Conservation (phyloP, 2,329 filamentous ascomycete genomes). For the Monosporascus sp. region DNA sequence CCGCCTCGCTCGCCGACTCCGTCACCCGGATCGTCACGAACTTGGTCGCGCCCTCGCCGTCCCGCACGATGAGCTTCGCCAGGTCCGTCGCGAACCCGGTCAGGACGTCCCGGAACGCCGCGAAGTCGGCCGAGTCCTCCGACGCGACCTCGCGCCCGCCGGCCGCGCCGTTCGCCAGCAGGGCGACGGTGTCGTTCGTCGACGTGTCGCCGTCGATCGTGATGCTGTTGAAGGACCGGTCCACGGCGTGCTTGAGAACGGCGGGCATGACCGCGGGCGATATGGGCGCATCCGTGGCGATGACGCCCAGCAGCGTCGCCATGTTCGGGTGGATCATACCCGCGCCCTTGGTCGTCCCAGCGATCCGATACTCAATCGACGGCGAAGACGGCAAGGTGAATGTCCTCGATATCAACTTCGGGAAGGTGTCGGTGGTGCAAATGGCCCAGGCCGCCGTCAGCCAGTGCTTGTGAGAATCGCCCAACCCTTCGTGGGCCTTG, state of each 20-base stretch:
- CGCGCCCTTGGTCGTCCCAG: constrained; percentile 94
- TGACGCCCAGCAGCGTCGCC: constrained; percentile 87
- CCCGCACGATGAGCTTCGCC: constrained; percentile 87
- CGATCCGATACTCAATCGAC: constrained; percentile 71
- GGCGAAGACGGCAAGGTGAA: constrained; percentile 82
- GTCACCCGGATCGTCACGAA: constrained; percentile 89
- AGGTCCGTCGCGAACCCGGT: constrained; percentile 77
- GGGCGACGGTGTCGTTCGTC: constrained; percentile 91
- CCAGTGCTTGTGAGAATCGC: constrained; percentile 79
- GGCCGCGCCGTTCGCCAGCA: constrained; percentile 93
- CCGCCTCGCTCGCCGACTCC: constrained; percentile 63
- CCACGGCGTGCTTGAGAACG: constrained; percentile 68
- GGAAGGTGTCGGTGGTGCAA: constrained; percentile 97
- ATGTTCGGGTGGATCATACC: constrained; percentile 99
- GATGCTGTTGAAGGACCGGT: constrained; percentile 91
- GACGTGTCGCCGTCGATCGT: constrained; percentile 96
- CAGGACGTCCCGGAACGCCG: constrained; percentile 65
- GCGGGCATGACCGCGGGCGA: constrained; percentile 59
- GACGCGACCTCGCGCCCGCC: constrained; percentile 61
- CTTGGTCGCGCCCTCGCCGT: constrained; percentile 96
- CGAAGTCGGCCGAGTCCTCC: constrained; percentile 55
- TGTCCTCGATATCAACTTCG: constrained; percentile 81
- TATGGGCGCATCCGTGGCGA: constrained; percentile 87
- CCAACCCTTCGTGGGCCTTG: constrained; percentile 64
- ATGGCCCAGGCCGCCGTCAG: constrained; percentile 82